phyloP scores from a whole-genome alignment of 805 yeast genomes.

The Nakazawaea peltata region DNA sequence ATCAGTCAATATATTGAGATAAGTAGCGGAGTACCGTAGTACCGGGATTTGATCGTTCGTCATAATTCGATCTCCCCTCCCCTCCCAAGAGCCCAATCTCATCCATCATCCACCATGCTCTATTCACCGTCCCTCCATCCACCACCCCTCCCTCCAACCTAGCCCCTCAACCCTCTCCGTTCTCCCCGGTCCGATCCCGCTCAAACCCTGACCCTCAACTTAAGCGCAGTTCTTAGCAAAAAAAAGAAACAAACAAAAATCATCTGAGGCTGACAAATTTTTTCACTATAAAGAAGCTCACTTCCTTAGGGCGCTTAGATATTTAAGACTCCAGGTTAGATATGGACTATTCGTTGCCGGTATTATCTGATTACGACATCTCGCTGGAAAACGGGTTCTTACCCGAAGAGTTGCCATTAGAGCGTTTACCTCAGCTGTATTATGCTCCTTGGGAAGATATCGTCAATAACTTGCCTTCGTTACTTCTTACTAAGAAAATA shows the following conservation, averaged over 20 bases:
- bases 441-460: slow-evolving; percentile 74
- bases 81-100: background rate
- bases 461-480: slow-evolving; percentile 60
- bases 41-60: background rate
- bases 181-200: too few species aligned
- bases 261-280: too few species aligned
- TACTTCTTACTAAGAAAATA: slow-evolving; percentile 57
- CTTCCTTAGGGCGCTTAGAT: too few species aligned
- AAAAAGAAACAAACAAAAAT: too few species aligned
- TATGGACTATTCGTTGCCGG: slow-evolving; percentile 23
- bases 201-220: too few species aligned
- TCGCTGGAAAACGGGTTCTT: slow-evolving; percentile 71
- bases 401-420: slow-evolving; percentile 61
- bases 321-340: too few species aligned
- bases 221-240: too few species aligned
- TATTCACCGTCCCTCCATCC: background rate
- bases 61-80: background rate
- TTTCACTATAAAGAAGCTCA: too few species aligned
- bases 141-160: too few species aligned
- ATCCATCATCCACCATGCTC: background rate
- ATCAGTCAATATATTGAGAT: too few species aligned
- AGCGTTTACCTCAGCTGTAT: slow-evolving; percentile 49
- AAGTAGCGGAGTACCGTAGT: background rate
- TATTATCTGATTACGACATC: slow-evolving; percentile 58
- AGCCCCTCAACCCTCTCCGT: too few species aligned